Percentiles rank a stretch among this genome's conserved stretches.
Evolutionary conservation across 257 asterid species (phyloP).

Genomic region (Ligustrum vulgare): DNA sequence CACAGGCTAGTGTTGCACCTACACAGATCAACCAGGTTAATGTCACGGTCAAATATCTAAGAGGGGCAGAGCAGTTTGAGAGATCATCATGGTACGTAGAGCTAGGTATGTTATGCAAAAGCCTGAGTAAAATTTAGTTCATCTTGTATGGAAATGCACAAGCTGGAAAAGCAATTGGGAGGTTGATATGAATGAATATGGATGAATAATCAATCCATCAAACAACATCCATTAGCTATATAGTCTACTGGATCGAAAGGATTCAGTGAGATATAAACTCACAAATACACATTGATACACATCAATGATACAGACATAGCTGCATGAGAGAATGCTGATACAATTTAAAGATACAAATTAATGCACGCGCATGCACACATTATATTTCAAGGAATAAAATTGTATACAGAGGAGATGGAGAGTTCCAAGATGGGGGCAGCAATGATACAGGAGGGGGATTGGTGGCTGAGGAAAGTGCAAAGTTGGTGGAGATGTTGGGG

Average conservation of each 20-base stretch:
- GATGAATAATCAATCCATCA: neutral
- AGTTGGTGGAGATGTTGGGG: neutral
- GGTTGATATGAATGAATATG: neutral
- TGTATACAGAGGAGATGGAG: neutral
- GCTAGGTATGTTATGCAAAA: neutral
- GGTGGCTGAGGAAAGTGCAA: neutral
- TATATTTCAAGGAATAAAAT: neutral
- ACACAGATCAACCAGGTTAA: conserved; percentile 18
- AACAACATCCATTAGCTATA: too few species aligned
- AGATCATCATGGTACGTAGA: neutral
- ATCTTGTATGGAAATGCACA: neutral
- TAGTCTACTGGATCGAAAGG: too few species aligned
- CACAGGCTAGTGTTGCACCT: conserved; percentile 98
- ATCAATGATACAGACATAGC: too few species aligned
- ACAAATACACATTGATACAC: too few species aligned
- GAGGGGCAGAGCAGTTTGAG: neutral
- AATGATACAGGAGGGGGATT: neutral
- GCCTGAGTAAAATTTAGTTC: neutral
- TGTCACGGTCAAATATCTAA: neutral
- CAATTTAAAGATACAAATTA: neutral
- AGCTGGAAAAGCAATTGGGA: neutral
- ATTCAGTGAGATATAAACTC: too few species aligned
- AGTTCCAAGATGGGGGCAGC: neutral
- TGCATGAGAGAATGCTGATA: neutral
- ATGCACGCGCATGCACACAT: neutral